Base-by-base conservation (phyloP, 148 eudicot genomes). In the Cornus kousa region DNA sequence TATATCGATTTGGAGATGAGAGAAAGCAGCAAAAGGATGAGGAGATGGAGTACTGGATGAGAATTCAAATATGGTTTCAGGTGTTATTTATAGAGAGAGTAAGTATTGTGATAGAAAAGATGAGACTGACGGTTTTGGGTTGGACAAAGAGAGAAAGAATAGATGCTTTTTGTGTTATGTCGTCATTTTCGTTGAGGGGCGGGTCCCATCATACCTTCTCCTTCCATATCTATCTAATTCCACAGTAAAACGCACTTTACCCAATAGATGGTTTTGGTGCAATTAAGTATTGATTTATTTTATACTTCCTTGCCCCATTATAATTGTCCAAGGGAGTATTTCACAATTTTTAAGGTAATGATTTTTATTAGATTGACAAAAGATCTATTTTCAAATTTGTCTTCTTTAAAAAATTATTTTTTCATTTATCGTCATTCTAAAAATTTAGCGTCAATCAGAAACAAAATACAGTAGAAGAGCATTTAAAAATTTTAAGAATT, bases 41-140 rank as follows among this genome's bases (percentile, higher is more conserved):
- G 12, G 53, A 48, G 53, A 7, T 3, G 53, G 67, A 20, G 50
- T 31, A 7, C 3, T 43, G 70, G 68, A n/a, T 71, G 78, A 55
- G 57, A 59, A 59, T 8, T 35, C 35, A 71, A 68, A 35, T 2
- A 35, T 35, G 37, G 37, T 35, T 35, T 35, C 37, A 0, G 70
- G 23, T 10, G 3, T 20, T 65, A 80, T 84, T 80, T 84, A 84
- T 80, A 84, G 79, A 33, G 74, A 77, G 43, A 71, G 64, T 11
- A 46, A 72, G 43, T 28, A 28, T 28, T 28, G 28, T 28, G 28
- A 28, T 16, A 12, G 78, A 37, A 10, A 35, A n/a, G n/a, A 28
- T 2, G 37, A 35, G 48, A 6, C 57, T 28, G 5, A 13, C 7
- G 28, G 9, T 23, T 0, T 33, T 64, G 50, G 31, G 20, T 28